Evolutionary conservation across 805 yeast genomes (phyloP), one percentile per base, ranked within the genome.

Genomic region (Sungouiella thailandica): DNA sequence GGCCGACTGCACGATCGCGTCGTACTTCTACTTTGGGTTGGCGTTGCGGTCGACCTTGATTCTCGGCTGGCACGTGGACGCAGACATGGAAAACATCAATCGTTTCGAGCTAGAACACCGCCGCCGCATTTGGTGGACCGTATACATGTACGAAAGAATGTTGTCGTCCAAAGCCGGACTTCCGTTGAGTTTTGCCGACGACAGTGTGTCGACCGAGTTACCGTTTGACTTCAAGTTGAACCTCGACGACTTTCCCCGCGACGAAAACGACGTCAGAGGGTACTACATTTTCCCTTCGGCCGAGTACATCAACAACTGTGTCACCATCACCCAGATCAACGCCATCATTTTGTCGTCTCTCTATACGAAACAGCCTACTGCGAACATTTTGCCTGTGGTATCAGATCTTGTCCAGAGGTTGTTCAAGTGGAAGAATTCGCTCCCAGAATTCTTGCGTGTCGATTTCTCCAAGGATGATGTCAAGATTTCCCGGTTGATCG

Each of bases 61-160:
- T 29, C 55, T 83, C 17, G 94, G 94, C 2, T 72, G 82, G 78
- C 94, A 83, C 54, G 93, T 83, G 2, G 93, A 83, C 58, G 80
- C 86, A 6, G 89, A 82, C 39, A 76, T 77, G 46, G 86, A 78
- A 41, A 56, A 63, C 18, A 46, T 74, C 30, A 69, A 68, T 43
- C 50, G 77, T 22, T 73, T 68, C 45, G 79, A 75, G 40, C 51
- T 75, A 38, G 81, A 75, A 38, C 81, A 75, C 49, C 39, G 72
- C 40, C 52, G 72, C 37, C 49, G 72, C 35, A 55, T 67, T 10
- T 67, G 72, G 72, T 67, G 72, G 72, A 67, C 72, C 1, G 72
- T 67, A 5, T 67, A 67, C 47, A 67, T 67, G 72, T 67, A 67
- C 37, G 73, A 76, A 59, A 61, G 90, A 55, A 83, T 83, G 90